Conservation (phyloP, 768 basidiomycete genomes). For the Lepiota venenata region DNA sequence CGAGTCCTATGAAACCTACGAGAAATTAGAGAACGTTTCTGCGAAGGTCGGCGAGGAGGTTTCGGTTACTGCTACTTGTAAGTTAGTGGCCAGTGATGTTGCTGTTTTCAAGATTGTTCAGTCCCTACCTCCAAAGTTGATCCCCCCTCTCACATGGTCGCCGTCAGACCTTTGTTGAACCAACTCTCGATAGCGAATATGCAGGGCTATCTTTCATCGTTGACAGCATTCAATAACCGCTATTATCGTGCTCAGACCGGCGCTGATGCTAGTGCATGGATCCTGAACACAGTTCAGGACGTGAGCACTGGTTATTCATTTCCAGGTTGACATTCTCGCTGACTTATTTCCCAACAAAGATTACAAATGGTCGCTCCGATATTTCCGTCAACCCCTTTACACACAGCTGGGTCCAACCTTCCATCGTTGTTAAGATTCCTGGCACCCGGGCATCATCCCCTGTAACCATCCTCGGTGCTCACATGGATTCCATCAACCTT, state of each 20-base stretch:
- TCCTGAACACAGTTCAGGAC: conserved; percentile 27
- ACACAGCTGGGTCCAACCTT: conserved; percentile 32
- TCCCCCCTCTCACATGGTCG: conserved; percentile 27
- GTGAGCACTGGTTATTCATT: conserved; percentile 19
- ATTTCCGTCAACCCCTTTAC: conserved; percentile 26
- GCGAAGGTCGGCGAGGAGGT: conserved; percentile 18
- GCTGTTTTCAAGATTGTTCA: neutral
- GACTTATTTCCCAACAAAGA: conserved; percentile 15
- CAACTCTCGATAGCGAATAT: conserved; percentile 30
- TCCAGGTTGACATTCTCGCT: neutral
- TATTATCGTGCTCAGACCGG: conserved; percentile 39
- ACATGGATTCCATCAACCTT: conserved; percentile 41
- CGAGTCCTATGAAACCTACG: conserved; percentile 32
- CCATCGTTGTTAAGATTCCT: conserved; percentile 34
- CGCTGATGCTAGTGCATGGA: conserved; percentile 34
- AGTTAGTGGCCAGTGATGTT: neutral
- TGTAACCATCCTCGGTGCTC: conserved; percentile 35
- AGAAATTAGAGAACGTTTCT: conserved; percentile 16
- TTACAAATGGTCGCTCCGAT: conserved; percentile 23
- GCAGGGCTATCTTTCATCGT: conserved; percentile 29
- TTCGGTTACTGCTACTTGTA: conserved; percentile 26
- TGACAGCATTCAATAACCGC: conserved; percentile 40
- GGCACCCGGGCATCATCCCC: conserved; percentile 27
- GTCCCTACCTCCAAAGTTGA: conserved; percentile 21
- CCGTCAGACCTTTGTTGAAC: conserved; percentile 23